A percentile compares a stretch with the other conserved stretches of the same genome.
Conservation (phyloP, 768 basidiomycete species). For the Suillus bovinus region DNA sequence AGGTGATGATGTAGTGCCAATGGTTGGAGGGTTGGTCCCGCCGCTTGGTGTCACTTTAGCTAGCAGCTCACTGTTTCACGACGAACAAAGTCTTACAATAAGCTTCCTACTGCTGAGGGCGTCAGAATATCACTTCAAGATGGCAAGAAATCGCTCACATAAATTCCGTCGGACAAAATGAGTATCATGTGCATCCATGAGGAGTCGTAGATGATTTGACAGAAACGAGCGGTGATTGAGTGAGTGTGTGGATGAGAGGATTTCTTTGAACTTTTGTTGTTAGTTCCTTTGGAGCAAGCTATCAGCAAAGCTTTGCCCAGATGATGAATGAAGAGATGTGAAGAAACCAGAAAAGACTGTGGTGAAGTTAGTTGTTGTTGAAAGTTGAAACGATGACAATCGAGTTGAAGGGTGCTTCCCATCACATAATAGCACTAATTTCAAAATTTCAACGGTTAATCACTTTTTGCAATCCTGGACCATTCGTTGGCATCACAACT, state of each 20-base stretch:
- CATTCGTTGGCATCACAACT: conserved; percentile 36
- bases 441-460: neutral
- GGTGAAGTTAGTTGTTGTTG: conserved; percentile 1
- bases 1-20: neutral
- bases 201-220: conserved; percentile 14
- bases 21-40: conserved; percentile 5
- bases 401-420: conserved; percentile 11
- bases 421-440: neutral
- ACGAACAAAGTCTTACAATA: conserved; percentile 22
- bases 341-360: conserved; percentile 6
- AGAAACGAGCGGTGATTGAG: conserved; percentile 25
- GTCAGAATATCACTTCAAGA: neutral
- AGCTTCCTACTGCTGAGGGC: conserved; percentile 15
- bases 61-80: neutral
- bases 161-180: conserved; percentile 23
- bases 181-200: conserved; percentile 23
- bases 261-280: neutral
- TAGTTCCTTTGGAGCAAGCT: conserved; percentile 3
- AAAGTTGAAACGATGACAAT: conserved; percentile 3
- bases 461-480: neutral
- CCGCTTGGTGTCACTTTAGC: conserved; percentile 16
- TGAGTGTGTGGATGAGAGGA: conserved; percentile 3
- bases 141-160: conserved; percentile 23
- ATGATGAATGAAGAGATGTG: conserved; percentile 3
- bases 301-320: neutral